A percentile compares a stretch with the other conserved stretches of the same genome.
Evolutionary conservation across 2,329 filamentous ascomycete genomes (phyloP).

Genomic region (Clarireedia paspali): DNA sequence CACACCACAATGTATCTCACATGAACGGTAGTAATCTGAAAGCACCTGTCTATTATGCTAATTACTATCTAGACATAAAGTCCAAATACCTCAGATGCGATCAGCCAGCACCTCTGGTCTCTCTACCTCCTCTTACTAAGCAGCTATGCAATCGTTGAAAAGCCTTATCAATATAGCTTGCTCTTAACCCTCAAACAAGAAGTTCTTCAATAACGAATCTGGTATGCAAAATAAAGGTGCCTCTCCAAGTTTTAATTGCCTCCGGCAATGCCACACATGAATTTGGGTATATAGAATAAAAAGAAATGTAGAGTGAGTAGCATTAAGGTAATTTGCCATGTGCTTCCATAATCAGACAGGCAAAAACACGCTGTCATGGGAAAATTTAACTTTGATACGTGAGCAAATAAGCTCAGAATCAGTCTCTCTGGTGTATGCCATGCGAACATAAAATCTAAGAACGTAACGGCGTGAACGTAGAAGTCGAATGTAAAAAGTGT

Average conservation of each 20-base stretch:
- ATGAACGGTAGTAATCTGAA: too few species aligned
- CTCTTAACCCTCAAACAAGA: not conserved
- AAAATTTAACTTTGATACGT: conserved; percentile 17
- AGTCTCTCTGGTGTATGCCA: conserved; percentile 14
- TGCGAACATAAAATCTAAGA: conserved; percentile 21
- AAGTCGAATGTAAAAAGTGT: conserved; percentile 7
- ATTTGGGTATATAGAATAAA: conserved; percentile 28
- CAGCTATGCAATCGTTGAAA: not conserved
- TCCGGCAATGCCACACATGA: conserved; percentile 22
- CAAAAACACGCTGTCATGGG: conserved; percentile 12
- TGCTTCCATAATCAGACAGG: conserved; percentile 8
- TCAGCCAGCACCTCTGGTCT: not conserved
- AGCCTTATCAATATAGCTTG: not conserved
- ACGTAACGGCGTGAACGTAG: conserved; percentile 21
- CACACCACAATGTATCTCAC: too few species aligned
- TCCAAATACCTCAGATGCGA: not conserved
- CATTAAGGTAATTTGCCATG: conserved; percentile 7
- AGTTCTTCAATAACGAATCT: conserved; percentile 1
- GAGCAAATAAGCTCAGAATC: conserved; percentile 18
- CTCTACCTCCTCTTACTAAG: not conserved
- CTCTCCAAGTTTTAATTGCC: conserved; percentile 2
- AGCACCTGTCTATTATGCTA: not conserved
- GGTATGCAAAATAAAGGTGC: conserved; percentile 1
- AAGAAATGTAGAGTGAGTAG: conserved; percentile 10
- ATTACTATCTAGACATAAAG: not conserved